Evolutionary conservation across 208 protist genomes (phyloP).

Genomic region (Borovskyia barvae): DNA sequence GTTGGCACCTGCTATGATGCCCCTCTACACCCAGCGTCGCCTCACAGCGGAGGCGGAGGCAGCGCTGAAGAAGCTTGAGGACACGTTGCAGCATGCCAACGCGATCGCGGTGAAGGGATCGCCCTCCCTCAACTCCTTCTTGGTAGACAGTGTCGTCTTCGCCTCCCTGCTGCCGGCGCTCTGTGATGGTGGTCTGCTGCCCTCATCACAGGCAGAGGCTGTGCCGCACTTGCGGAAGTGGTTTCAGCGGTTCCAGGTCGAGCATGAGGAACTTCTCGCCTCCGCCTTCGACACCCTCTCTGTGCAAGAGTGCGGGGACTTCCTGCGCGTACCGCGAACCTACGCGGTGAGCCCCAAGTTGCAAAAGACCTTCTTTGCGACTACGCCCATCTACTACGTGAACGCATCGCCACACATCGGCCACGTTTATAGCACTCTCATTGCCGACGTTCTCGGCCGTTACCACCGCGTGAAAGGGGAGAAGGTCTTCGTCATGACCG

Average conservation of each 20-base stretch:
- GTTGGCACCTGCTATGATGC: slow-evolving; percentile 49
- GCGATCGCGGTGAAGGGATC: slow-evolving; percentile 17
- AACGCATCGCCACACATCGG: slow-evolving; percentile 92
- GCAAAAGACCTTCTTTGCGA: slow-evolving; percentile 82
- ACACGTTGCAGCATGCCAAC: slow-evolving; percentile 42
- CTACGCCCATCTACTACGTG: slow-evolving; percentile 92
- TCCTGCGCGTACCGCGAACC: slow-evolving; percentile 69
- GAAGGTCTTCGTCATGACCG: slow-evolving; percentile 93
- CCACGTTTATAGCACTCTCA: slow-evolving; percentile 90
- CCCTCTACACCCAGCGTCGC: slow-evolving; percentile 73
- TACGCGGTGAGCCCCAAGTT: slow-evolving; percentile 65
- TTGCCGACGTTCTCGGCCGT: slow-evolving; percentile 86
- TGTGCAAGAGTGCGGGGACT: slow-evolving; percentile 83
- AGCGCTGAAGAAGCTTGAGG: slow-evolving; percentile 60
- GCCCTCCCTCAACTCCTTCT: slow-evolving; percentile 34
- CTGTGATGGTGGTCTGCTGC: slow-evolving; percentile 75
- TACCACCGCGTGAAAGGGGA: slow-evolving; percentile 88
- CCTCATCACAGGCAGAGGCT: slow-evolving; percentile 29
- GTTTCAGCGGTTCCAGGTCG: slow-evolving; percentile 61
- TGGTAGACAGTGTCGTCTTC: slow-evolving; percentile 78
- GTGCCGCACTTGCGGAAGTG: slow-evolving; percentile 68
- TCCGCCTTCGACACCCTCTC: slow-evolving; percentile 59
- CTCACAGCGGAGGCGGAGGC: slow-evolving; percentile 44
- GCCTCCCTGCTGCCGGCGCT: slow-evolving; percentile 73
- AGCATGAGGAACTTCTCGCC: slow-evolving; percentile 55